Evolutionary conservation across 352 stramenopile genomes (phyloP).

Genomic region (Heterotrichella gracilis): DNA sequence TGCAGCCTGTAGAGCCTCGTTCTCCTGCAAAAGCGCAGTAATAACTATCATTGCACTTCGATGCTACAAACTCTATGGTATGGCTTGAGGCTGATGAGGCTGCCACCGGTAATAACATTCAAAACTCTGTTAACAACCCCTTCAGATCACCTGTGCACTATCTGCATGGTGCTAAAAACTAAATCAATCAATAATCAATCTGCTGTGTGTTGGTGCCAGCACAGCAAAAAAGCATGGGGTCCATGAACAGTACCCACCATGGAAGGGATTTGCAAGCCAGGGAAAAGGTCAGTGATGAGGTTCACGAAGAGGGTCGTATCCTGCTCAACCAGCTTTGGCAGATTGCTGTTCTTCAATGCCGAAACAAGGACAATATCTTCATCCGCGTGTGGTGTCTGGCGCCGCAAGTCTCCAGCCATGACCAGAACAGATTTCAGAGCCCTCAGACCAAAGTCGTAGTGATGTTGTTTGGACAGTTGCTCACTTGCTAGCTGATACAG

Average conservation of each 20-base stretch:
- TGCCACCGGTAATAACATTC: too few relatives aligned
- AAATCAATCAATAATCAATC: too few relatives aligned
- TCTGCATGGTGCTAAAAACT: too few relatives aligned
- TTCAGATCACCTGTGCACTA: too few relatives aligned
- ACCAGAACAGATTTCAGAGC: conserved; percentile 64
- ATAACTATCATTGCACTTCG: too few relatives aligned
- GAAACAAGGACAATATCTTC: conserved; percentile 64
- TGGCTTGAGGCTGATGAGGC: too few relatives aligned
- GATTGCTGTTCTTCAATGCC: conserved; percentile 70
- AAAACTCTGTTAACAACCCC: too few relatives aligned
- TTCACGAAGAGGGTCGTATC: conserved; percentile 59
- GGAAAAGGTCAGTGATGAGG: conserved; percentile 65
- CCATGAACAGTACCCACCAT: too few relatives aligned
- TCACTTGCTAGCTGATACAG: conserved; percentile 57
- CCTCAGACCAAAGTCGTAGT: conserved; percentile 69
- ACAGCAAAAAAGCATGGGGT: too few relatives aligned
- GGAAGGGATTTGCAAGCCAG: conserved; percentile 54
- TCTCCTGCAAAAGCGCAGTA: too few relatives aligned
- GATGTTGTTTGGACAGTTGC: conserved; percentile 60
- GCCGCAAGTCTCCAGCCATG: conserved; percentile 55
- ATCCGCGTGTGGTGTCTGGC: conserved; percentile 56
- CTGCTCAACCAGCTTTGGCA: conserved; percentile 66
- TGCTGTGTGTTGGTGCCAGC: too few relatives aligned
- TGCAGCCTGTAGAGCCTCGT: conserved; percentile 45
- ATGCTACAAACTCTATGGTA: too few relatives aligned